Evolutionary conservation across 495 filamentous ascomycete genomes (phyloP), one percentile per base, ranked within the genome.

Genomic region (Aspergillus campestris): DNA sequence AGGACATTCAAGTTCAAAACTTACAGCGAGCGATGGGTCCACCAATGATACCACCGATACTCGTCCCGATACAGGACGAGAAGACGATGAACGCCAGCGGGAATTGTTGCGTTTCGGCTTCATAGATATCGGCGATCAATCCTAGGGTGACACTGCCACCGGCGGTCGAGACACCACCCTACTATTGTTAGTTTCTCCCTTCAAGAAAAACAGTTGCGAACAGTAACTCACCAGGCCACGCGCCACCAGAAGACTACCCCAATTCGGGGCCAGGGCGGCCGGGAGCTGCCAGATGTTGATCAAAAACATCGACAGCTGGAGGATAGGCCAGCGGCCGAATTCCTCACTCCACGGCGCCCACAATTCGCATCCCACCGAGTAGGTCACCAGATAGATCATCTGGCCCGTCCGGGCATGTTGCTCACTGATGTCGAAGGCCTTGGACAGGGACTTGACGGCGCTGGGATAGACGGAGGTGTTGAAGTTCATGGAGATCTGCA

Each of bases 271-370:
- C 30, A 88, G 54, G 1, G 72, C 83, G 31, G 79, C 77, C 7
- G 82, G 83, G 24, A 88, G 62, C 55, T 83, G 79, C 74, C 78
- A 87, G 45, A 89, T 70, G 61, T 89, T 89, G 55, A 86, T 80
- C 13, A 89, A 59, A 33, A 78, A 70, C 48, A 88, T 69, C 31
- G 75, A 82, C 37, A 80, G 65, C 68, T 88, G 84, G 27, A 87
- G 64, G 49, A 87, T 73, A 2, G 78, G 78, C 69, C 79, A 82
- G 45, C 85, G 78, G 31, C 85, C 85, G 38, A 84, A 70, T 54
- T 89, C 85, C 60, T 89, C 85, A 41, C 73, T 79, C 83, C 84
- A 89, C 0, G 85, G 85, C 1, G 85, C 85, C 84, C 84, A 89
- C 4, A 89, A 66, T 58, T 87, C 85, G 57, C 83, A 88, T 5